phyloP scores from a whole-genome alignment of 2,329 filamentous ascomycete species.

The Pezicula carpinea region DNA sequence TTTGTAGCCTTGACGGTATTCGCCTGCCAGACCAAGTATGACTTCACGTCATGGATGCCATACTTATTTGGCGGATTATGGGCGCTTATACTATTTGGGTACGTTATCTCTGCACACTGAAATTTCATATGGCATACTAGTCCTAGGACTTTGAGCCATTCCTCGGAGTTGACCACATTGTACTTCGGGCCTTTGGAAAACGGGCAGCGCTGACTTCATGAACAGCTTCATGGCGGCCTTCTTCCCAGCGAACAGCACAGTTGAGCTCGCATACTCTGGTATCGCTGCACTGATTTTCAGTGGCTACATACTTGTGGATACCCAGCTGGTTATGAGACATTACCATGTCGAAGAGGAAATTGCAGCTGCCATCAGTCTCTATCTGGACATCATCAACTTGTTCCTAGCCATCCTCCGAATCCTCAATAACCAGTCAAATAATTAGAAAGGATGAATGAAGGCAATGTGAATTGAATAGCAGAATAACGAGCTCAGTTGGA shows the following conservation, averaged over 20 bases:
- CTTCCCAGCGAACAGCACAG: conserved; percentile 75
- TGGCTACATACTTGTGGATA: conserved; percentile 93
- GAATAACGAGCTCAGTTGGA: neutral
- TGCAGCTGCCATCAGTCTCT: conserved; percentile 88
- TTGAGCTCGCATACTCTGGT: conserved; percentile 82
- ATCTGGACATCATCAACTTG: conserved; percentile 94
- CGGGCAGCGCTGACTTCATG: too few species aligned
- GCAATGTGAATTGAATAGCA: neutral
- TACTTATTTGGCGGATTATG: conserved; percentile 90
- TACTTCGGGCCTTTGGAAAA: too few species aligned
- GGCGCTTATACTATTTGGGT: conserved; percentile 82
- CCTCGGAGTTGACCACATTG: too few species aligned
- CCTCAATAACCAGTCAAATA: conserved; percentile 91
- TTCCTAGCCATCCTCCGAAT: conserved; percentile 95
- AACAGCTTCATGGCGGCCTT: conserved; percentile 74
- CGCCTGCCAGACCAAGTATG: conserved; percentile 95
- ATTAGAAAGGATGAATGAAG: conserved; percentile 46
- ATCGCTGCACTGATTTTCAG: conserved; percentile 84
- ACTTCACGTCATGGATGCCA: conserved; percentile 96
- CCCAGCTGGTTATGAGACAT: conserved; percentile 89
- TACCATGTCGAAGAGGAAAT: conserved; percentile 99
- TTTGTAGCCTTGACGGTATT: conserved; percentile 79
- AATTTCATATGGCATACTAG: too few species aligned
- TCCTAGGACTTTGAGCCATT: too few species aligned
- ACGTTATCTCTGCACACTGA: too few species aligned